phyloP scores from a whole-genome alignment of 192 early-diverging fungal genomes.

The Chytriomyces hyalinus region DNA sequence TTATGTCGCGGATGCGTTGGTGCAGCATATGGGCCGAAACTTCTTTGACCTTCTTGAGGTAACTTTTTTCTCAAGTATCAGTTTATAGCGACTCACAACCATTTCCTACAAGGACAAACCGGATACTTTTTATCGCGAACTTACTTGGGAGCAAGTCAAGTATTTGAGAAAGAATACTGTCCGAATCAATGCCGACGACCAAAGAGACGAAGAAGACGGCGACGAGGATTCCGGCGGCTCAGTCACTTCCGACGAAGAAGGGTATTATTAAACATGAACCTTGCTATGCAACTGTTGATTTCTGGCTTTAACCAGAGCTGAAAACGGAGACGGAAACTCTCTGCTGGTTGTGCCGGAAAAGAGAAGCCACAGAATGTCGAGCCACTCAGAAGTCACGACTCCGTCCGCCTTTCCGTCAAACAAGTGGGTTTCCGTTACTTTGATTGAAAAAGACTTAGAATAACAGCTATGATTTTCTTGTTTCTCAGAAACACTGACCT shows the following conservation, averaged over 20 bases:
- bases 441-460: background rate
- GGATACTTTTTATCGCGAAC: conserved; percentile 64
- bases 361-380: too few relatives aligned
- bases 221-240: conserved; percentile 42
- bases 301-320: too few relatives aligned
- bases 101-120: conserved; percentile 48
- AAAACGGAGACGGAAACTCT: too few relatives aligned
- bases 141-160: conserved; percentile 63
- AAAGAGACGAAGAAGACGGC: conserved; percentile 1
- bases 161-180: conserved; percentile 63
- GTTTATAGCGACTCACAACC: background rate
- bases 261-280: background rate
- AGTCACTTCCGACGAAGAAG: conserved; percentile 46
- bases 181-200: conserved; percentile 40
- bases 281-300: too few relatives aligned
- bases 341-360: too few relatives aligned
- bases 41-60: conserved; percentile 67
- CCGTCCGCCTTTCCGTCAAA: conserved; percentile 4
- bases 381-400: too few relatives aligned
- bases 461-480: background rate
- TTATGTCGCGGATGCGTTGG: conserved; percentile 50
- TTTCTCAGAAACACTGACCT: background rate
- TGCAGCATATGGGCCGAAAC: conserved; percentile 62
- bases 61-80: background rate
- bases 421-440: background rate